These are phyloP conservation scores for Penicillium lividum DNA, from an alignment of 495 filamentous ascomycete species.

Conservation along the genomic window DNA sequence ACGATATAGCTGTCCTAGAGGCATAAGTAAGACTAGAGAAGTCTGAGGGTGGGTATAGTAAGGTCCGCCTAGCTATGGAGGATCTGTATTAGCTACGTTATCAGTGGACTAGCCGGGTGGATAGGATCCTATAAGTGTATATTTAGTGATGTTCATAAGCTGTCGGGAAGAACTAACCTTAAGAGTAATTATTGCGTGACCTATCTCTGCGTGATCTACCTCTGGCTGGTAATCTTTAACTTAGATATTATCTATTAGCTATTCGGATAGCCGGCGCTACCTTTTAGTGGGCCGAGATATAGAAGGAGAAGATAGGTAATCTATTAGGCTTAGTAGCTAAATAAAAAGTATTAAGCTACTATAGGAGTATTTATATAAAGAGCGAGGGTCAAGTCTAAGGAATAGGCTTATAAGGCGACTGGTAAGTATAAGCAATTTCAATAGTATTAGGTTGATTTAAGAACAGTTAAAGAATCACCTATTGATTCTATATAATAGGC, in stretches of 20 bases:
- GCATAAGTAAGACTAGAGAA: not conserved
- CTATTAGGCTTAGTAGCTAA: not conserved
- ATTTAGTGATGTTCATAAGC: not conserved
- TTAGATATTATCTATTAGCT: not conserved
- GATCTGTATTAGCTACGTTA: not conserved
- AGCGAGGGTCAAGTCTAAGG: no score
- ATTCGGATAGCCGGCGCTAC: not conserved
- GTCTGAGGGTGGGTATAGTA: not conserved
- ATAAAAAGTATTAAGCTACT: not conserved
- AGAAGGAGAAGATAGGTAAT: not conserved
- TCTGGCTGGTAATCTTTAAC: not conserved
- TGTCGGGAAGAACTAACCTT: not conserved
- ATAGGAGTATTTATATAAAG: not conserved
- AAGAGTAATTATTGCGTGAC: not conserved
- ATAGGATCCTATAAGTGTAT: not conserved
- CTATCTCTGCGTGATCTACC: not conserved
- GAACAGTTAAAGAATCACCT: not conserved
- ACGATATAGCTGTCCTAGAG: conserved; percentile 1
- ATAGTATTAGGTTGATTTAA: not conserved
- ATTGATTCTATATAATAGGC: not conserved
- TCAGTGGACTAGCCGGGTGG: not conserved
- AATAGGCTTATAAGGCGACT: not conserved
- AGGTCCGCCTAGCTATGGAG: not conserved
- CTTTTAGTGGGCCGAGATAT: not conserved
- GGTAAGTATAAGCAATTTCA: not conserved